Evolutionary conservation across 331 rosid species (phyloP), one percentile per base, ranked within the genome.

Genomic region (Quercus phellos): DNA sequence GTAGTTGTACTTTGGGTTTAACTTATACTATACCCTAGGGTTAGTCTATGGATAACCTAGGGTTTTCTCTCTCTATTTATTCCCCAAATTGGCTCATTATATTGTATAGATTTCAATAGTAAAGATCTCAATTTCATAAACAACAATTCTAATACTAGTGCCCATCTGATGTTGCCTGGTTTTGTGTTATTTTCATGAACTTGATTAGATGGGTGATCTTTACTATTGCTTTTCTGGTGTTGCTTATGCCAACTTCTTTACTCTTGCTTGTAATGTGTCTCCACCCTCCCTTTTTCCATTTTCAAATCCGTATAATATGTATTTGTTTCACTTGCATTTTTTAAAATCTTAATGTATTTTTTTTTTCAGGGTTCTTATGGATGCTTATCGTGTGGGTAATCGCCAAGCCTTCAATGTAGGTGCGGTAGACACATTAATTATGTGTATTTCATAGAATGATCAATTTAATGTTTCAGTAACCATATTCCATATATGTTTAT

Each of bases 351-450:
- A 59, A 59, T 32, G 34, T 63, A 13, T 17, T 82, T 55, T n/a
- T 42, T 59, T 77, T 78, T 72, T 71, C 81, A 92, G 99, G 89
- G 99, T 94, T 73, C 88, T 92, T n/a, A 50, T 91, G 73, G 98
- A 92, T 84, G 94, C 97, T 29, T 87, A 92, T 78, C 96, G 90
- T 27, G 42, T 77, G 29, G 97, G 91, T 10, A 92, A 92, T 81
- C 93, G 99, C 12, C 75, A 81, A 77, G 82, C 98, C 74, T 94
- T 94, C 83, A 94, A 94, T 78, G 86, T 77, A 81, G 99, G 99
- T 94, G 81, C n/a, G 77, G 32, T 14, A 22, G 46, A 8, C 61
- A 35, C 38, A 22, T 35, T 10, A 22, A 21, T 42, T 53, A 4
- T 51, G 27, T 53, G 26, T 74, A 35, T 24, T 55, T 22, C 55